Evolutionary conservation across 495 filamentous ascomycete species (phyloP).

Genomic region (Apodospora peruviana): DNA sequence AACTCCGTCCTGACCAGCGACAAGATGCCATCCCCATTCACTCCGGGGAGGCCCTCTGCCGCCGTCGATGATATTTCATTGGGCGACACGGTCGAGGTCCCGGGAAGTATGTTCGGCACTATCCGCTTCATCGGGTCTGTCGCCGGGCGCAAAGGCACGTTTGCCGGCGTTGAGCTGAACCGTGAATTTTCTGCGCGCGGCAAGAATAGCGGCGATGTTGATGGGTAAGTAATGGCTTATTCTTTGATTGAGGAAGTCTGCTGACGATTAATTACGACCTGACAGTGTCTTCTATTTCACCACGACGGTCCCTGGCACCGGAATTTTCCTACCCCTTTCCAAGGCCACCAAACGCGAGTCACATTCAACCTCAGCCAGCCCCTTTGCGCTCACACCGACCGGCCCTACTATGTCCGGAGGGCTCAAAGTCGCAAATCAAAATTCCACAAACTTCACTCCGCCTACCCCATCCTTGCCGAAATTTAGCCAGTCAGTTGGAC

Average conservation of each 20-base stretch:
- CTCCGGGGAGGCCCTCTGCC: conserved; percentile 21
- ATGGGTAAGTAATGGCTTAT: conserved; percentile 61
- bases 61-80: conserved; percentile 51
- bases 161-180: conserved; percentile 91
- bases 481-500: conserved; percentile 83
- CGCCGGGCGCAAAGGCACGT: conserved; percentile 81
- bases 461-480: conserved; percentile 60
- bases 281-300: conserved; percentile 73
- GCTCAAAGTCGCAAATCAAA: conserved; percentile 46
- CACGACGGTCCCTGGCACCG: conserved; percentile 70
- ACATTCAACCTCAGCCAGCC: conserved; percentile 47
- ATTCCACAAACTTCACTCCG: conserved; percentile 52
- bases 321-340: conserved; percentile 90
- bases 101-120: conserved; percentile 86
- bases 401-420: conserved; percentile 52
- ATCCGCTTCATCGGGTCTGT: conserved; percentile 87
- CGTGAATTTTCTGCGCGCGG: conserved; percentile 73
- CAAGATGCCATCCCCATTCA: conserved; percentile 28
- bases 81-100: conserved; percentile 89
- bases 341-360: conserved; percentile 69
- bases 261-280: not conserved
- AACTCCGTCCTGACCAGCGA: conserved; percentile 44
- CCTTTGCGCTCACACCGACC: conserved; percentile 63
- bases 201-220: conserved; percentile 96
- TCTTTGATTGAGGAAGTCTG: not conserved